These are phyloP conservation scores for Brettanomyces nanus DNA, from an alignment of 805 yeast species.

Conservation along the genomic window DNA sequence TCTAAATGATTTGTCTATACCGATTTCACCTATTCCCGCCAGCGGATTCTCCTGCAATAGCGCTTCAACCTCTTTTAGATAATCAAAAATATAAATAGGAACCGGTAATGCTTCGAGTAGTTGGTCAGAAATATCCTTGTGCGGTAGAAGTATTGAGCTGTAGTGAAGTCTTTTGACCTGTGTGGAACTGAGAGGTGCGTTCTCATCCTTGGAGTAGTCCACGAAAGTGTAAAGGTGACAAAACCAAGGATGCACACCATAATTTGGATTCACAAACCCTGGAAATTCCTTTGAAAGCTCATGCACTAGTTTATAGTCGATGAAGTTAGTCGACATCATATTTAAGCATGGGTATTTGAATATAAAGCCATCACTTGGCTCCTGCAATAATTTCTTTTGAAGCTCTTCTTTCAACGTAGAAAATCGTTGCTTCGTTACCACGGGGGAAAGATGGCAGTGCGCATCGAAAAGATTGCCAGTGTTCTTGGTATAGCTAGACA, in stretches of 20 bases:
- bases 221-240: conserved; percentile 50
- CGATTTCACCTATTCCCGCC: conserved; percentile 78
- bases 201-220: conserved; percentile 3
- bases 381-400: not conserved
- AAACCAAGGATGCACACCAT: conserved; percentile 93
- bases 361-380: conserved; percentile 4
- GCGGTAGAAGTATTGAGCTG: conserved; percentile 35
- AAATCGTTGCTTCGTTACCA: conserved; percentile 6
- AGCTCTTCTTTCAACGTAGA: conserved; percentile 6
- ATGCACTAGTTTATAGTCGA: conserved; percentile 26
- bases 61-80: conserved; percentile 25
- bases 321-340: conserved; percentile 43
- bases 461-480: conserved; percentile 24
- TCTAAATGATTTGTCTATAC: conserved; percentile 71
- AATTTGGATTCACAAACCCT: conserved; percentile 33
- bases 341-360: conserved; percentile 12
- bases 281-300: conserved; percentile 12
- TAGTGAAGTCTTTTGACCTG: conserved; percentile 49
- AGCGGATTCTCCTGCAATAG: conserved; percentile 19
- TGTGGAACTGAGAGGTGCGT: conserved; percentile 3
- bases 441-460: conserved; percentile 32
- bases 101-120: conserved; percentile 39
- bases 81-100: conserved; percentile 40
- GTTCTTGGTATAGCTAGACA: not conserved
- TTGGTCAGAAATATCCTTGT: conserved; percentile 22